Percentiles rank a stretch among this genome's conserved stretches.
These are phyloP conservation scores for Populus pruinosa DNA, from an alignment of 345 rosid species.

Conservation along the genomic window DNA sequence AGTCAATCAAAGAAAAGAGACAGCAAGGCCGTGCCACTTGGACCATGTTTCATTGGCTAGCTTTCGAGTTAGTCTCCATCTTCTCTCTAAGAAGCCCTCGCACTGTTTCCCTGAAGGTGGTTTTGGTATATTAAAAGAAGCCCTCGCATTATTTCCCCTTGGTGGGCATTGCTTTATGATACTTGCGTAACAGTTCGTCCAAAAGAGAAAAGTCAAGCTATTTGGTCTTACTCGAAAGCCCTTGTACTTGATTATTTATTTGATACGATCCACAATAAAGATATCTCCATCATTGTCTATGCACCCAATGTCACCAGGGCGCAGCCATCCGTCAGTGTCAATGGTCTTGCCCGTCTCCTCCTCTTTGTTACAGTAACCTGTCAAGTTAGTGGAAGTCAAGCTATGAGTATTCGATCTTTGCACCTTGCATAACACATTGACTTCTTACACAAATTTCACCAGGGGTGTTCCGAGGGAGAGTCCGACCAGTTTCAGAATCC, in stretches of 20 bases:
- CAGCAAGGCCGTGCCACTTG: background rate
- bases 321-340: conserved; percentile 82
- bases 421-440: conserved; percentile 89
- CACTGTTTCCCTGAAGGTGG: conserved; percentile 70
- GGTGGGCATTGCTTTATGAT: too few species aligned
- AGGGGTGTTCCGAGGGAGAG: conserved; percentile 8
- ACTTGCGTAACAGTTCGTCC: background rate
- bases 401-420: background rate
- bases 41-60: background rate
- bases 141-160: too few species aligned
- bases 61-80: conserved; percentile 11
- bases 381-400: conserved; percentile 3
- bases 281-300: conserved; percentile 89
- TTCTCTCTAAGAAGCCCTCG: conserved; percentile 29
- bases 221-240: conserved; percentile 75
- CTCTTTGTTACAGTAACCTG: conserved; percentile 2
- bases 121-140: conserved; percentile 48
- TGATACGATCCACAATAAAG: conserved; percentile 88
- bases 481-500: conserved; percentile 57
- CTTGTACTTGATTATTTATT: conserved; percentile 89
- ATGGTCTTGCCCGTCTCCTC: conserved; percentile 76
- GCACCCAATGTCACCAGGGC: conserved; percentile 86
- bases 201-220: background rate
- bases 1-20: background rate
- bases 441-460: conserved; percentile 94